Conservation (phyloP, 345 rosid species). For the Gossypium sturtianum region DNA sequence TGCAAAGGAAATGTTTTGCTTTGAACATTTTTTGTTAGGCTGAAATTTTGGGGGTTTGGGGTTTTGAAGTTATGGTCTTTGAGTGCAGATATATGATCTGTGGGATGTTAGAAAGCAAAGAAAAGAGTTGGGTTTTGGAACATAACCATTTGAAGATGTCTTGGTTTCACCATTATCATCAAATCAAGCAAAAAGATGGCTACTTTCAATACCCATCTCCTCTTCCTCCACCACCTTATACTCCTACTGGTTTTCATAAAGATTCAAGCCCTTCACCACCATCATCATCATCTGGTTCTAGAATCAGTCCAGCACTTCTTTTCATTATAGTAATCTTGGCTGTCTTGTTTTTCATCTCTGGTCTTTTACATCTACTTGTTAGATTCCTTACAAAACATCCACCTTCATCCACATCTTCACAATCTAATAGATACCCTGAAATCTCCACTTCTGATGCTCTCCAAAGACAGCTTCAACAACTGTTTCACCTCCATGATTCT, state of each 20-base stretch:
- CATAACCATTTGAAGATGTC: conserved; percentile 39
- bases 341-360: conserved; percentile 74
- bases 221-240: conserved; percentile 12
- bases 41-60: background rate
- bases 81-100: conserved; percentile 25
- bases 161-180: conserved; percentile 35
- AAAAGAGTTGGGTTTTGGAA: conserved; percentile 25
- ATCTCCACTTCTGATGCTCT: conserved; percentile 68
- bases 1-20: background rate
- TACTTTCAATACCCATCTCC: conserved; percentile 48
- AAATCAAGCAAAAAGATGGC: conserved; percentile 52
- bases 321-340: conserved; percentile 74
- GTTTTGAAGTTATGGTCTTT: conserved; percentile 14
- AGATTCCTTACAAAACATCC: conserved; percentile 76
- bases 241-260: conserved; percentile 27
- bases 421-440: conserved; percentile 62
- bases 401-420: conserved; percentile 40
- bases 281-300: conserved; percentile 43
- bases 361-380: conserved; percentile 76
- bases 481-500: conserved; percentile 82
- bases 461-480: conserved; percentile 85
- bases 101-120: conserved; percentile 28
- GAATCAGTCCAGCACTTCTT: conserved; percentile 76
- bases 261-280: conserved; percentile 27
- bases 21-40: background rate